Conservation (phyloP, 2,329 filamentous ascomycete genomes). For the Xylaria sp. region DNA sequence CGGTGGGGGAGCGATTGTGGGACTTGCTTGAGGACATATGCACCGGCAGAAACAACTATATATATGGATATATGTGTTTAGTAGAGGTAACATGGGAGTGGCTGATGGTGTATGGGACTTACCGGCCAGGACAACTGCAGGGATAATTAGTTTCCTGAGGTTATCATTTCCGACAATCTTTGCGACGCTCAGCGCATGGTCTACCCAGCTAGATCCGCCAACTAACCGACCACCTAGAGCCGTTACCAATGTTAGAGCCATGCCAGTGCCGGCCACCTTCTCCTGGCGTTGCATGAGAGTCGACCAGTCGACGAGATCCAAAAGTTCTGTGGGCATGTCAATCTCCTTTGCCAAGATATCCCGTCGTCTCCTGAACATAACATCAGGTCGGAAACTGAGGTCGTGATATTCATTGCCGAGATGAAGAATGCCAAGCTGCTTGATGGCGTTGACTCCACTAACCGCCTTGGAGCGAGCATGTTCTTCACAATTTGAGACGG, state of each 20-base stretch:
- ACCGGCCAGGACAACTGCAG: conserved; percentile 82
- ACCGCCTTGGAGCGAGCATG: conserved; percentile 82
- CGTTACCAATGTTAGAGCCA: conserved; percentile 91
- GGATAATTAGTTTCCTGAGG: conserved; percentile 80
- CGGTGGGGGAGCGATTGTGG: conserved; percentile 88
- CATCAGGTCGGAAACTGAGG: conserved; percentile 86
- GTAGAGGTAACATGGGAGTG: conserved; percentile 1
- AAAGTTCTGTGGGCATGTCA: conserved; percentile 85
- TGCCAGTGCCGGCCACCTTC: conserved; percentile 91
- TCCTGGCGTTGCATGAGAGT: conserved; percentile 89
- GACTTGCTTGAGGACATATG: conserved; percentile 87
- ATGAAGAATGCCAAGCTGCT: conserved; percentile 86
- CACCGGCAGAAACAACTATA: conserved; percentile 76
- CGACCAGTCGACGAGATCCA: conserved; percentile 91
- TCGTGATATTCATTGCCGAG: conserved; percentile 88
- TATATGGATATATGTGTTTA: conserved; percentile 36
- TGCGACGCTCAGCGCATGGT: conserved; percentile 83
- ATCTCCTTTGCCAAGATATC: conserved; percentile 86
- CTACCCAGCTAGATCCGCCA: conserved; percentile 87
- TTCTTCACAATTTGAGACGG: conserved; percentile 84
- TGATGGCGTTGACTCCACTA: conserved; percentile 84
- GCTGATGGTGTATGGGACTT: conserved; percentile 55
- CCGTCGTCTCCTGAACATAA: conserved; percentile 90
- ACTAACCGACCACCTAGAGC: conserved; percentile 84
- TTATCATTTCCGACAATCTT: conserved; percentile 85